Evolutionary conservation across 2,329 filamentous ascomycete genomes (phyloP), one percentile per base, ranked within the genome.

Genomic region (Colletotrichum aenigma): DNA sequence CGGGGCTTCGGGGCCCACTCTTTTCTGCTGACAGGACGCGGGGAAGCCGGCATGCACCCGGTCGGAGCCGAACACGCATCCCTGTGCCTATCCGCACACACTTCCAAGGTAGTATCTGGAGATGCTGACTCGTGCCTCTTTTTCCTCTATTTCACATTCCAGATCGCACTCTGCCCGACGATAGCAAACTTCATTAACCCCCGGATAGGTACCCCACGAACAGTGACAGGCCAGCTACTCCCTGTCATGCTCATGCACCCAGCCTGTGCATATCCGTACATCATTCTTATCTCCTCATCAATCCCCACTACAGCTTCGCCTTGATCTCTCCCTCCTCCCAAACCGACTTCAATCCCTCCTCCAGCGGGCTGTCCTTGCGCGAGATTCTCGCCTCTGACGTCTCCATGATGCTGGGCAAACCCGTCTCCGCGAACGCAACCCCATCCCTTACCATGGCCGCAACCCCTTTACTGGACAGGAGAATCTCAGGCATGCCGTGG

Each of bases 401-500:
- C 76, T 85, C 79, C 61, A 84, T 86, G 3, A 86, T 66, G 1
- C 77, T 77, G 15, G 86, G 85, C 18, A 88, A 75, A 1, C 84
- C 84, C 1, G 85, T 84, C 10, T 83, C 78, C 48, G 82, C 80
- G 68, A 85, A 87, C 0, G 76, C 62, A 1, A 61, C 43, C 2
- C 77, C 81, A 1, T 82, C 76, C 5, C 79, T 32, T 0, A 88
- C 76, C 86, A 89, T 88, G 26, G 80, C 74, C 2, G 83, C 85
- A 12, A 89, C 58, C 0, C 83, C 86, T 75, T 86, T 85, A 8
- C 83, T 84, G 7, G 83, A 79, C 0, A 87, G 80, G 18, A 86
- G 86, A 24, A 88, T 84, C 43, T 87, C 78, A 0, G 87, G 84
- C 88, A 90, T 90, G 0, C 89, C 89, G 71, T 89, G 88, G 0